Base-by-base conservation (phyloP, 257 asterid genomes). In the Solanum ossicruentum region DNA sequence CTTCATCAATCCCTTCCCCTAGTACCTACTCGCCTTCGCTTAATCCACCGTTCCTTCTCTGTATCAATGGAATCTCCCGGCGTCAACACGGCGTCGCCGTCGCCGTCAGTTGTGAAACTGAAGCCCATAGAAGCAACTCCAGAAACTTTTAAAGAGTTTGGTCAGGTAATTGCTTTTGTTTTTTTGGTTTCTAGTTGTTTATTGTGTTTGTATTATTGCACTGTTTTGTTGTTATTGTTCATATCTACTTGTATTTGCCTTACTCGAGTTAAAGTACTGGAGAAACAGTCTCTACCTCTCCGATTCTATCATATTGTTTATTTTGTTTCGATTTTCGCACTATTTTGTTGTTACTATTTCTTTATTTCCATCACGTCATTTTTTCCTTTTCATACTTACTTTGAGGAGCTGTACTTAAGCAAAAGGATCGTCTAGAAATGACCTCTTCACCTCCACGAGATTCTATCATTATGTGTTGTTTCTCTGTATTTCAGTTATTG, bases 141-240 rank as follows among this genome's bases (percentile, higher is more conserved):
- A 60, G 94, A 93, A 83, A 94, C 88, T 91, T 96, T 96, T 89
- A 87, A 80, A 41, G 98, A 92, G 84, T 96, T 88, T 78, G 99
- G 99, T 13, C 98, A 94, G 87, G 95, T 96, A 4, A 83, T 94
- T 80, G 92, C 67, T 60, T 60, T 60, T 60, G 67, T 20, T n/a
- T 60, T n/a, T 60, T 60, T 60, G 67, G 10, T n/a, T 60, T 60
- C 67, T 60, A n/a, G n/a, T 58, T 58, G 66, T 58, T 58, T 58
- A n/a, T n/a, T 12, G 67, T n/a, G 67, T n/a, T 45, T 9, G 51
- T 45, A 2, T 60, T 60, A 60, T 60, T 60, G 67, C 66, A 10
- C 16, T 60, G n/a, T 60, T 60, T 60, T 60, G 32, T 60, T 60
- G 67, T 60, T 60, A 60, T 26, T 10, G 32, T n/a, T 60, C 67